A percentile compares a stretch with the other conserved stretches of the same genome.
These are phyloP conservation scores for Coemansia pectinata DNA, from an alignment of 192 early-diverging fungal species.

Conservation along the genomic window DNA sequence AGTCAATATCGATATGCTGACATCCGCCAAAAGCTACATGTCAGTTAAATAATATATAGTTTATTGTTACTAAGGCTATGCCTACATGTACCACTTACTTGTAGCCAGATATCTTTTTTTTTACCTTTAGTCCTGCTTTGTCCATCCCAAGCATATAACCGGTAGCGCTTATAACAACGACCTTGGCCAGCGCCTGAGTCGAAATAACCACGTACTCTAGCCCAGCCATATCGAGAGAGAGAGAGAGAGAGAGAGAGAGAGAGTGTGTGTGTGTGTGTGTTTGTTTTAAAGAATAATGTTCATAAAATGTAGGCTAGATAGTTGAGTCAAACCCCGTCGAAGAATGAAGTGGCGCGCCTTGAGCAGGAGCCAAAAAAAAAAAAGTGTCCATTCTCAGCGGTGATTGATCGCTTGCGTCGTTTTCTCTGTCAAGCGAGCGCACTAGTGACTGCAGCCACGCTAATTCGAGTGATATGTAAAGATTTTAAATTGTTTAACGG, in stretches of 20 bases:
- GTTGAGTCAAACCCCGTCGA: background rate
- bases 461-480: background rate
- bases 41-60: background rate
- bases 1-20: conserved; percentile 69
- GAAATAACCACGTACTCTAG: conserved; percentile 25
- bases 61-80: background rate
- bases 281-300: background rate
- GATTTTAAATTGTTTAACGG: background rate
- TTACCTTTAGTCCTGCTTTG: conserved; percentile 26
- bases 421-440: background rate
- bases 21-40: conserved; percentile 28
- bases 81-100: background rate
- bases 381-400: background rate
- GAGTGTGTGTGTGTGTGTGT: background rate
- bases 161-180: conserved; percentile 20
- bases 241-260: background rate
- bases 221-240: conserved; percentile 12
- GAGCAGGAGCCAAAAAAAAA: background rate
- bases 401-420: background rate
- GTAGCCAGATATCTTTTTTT: background rate
- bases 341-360: background rate
- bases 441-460: background rate
- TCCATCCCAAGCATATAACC: conserved; percentile 23
- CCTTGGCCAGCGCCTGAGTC: conserved; percentile 25
- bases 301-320: background rate